phyloP scores from a whole-genome alignment of 305 asterid genomes.

The Fraxinus sp. region DNA sequence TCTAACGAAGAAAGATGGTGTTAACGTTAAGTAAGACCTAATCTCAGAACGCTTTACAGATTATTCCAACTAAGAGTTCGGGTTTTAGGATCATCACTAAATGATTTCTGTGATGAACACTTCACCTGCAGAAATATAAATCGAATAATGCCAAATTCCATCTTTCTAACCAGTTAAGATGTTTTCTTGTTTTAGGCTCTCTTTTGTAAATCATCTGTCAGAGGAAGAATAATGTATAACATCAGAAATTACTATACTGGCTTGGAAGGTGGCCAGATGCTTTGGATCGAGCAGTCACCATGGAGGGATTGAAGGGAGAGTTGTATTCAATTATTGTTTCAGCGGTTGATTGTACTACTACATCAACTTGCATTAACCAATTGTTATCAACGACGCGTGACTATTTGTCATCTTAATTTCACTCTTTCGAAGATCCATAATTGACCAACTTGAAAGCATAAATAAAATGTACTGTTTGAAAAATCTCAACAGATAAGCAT shows the following conservation, averaged over 20 bases:
- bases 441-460: not conserved
- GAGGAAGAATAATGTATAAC: conserved; percentile 5
- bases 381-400: not conserved
- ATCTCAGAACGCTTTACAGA: not conserved
- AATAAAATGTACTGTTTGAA: not conserved
- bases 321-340: not conserved
- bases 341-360: no score
- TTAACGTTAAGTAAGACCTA: conserved; percentile 43
- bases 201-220: conserved; percentile 20
- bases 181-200: conserved; percentile 30
- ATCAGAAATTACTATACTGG: not conserved
- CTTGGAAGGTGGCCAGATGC: not conserved
- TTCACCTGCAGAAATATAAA: not conserved
- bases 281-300: not conserved
- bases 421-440: not conserved
- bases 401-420: not conserved
- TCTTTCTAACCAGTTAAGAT: not conserved
- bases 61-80: not conserved
- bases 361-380: no score
- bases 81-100: not conserved
- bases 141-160: not conserved
- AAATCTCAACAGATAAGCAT: not conserved
- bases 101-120: not conserved
- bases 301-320: conserved; percentile 19
- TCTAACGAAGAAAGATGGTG: conserved; percentile 38